Base-by-base conservation (phyloP, 331 rosid genomes). In the Phaseolus coccineus region DNA sequence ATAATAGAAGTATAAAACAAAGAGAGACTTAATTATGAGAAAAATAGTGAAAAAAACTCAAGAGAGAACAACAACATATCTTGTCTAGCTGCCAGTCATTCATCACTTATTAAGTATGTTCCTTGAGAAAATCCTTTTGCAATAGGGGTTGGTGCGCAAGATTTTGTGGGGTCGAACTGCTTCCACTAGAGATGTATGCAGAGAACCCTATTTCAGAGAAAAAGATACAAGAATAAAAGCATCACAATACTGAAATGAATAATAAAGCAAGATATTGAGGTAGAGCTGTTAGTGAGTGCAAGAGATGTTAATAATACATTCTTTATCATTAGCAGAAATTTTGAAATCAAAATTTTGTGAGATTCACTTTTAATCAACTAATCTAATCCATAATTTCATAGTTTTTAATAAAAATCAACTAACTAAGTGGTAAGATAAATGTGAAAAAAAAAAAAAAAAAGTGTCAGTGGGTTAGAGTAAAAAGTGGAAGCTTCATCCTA, bases 141-240 rank as follows among this genome's bases (percentile, higher is more conserved):
- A 59, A 59, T 59, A 59, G 30, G 66, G 66, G 66, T 35, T 59
- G 11, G 40, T 59, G 66, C 40, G 40, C 22, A 59, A 59, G 19
- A 30, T 59, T 59, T 59, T 59, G 40, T 59, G 8, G 66, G 66
- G 40, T 35, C 66, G 66, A 30, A 59, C 66, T 28, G 66, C 66
- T 59, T 59, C 66, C 19, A 31, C 66, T 6, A 59, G 66, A 30
- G 66, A 59, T 28, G 66, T 37, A 59, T 59, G 40, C 40, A 59
- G 66, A 59, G 66, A 30, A 7, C 40, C 40, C 66, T 59, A 19
- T 59, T 1, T 80, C 74, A 74, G 58, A 46, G 65, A 40, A 56
- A 24, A 19, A 71, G 57, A 44, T 58, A 59, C 46, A 68, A 82
- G 33, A 77, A 52, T 73, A 50, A 48, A 85, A 74, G 67, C 66